A percentile compares a stretch with the other conserved stretches of the same genome.
phyloP scores from a whole-genome alignment of 2,329 filamentous ascomycete species.

The Zymoseptoria crescenta region DNA sequence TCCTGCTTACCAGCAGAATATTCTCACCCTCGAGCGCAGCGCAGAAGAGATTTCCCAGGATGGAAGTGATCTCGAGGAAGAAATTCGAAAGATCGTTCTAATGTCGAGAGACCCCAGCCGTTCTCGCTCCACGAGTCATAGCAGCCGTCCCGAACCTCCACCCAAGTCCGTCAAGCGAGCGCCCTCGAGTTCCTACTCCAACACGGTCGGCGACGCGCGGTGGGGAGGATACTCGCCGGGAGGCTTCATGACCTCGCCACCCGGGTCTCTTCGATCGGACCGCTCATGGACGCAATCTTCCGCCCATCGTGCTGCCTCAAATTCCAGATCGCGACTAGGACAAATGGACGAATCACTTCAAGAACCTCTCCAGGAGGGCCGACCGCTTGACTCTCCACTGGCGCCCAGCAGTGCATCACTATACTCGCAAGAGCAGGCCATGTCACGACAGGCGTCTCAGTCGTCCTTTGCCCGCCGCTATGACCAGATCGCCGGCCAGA shows the following conservation, averaged over 20 bases:
- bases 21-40: constrained; percentile 66
- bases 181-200: constrained; percentile 56
- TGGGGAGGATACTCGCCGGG: constrained; percentile 63
- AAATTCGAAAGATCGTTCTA: constrained; percentile 56
- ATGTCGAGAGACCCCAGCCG: constrained; percentile 43
- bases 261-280: constrained; percentile 48
- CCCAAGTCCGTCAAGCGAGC: constrained; percentile 47
- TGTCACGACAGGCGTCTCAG: constrained; percentile 12
- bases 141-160: constrained; percentile 6
- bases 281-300: constrained; percentile 36
- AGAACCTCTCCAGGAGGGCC: constrained; percentile 31
- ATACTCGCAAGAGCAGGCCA: constrained; percentile 5
- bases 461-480: constrained; percentile 24
- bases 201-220: constrained; percentile 58
- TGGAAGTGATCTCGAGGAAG: constrained; percentile 66
- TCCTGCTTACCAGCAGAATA: constrained; percentile 33
- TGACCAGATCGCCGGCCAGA: constrained; percentile 26
- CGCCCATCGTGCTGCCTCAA: constrained; percentile 31
- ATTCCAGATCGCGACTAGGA: constrained; percentile 16
- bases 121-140: constrained; percentile 11
- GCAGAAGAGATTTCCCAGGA: constrained; percentile 59
- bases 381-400: constrained; percentile 29
- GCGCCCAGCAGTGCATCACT: constrained; percentile 19
- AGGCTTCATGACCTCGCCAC: constrained; percentile 52
- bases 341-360: constrained; percentile 33